These are phyloP conservation scores for Zalaria obscura DNA, from an alignment of 2,329 filamentous ascomycete genomes.

Conservation along the genomic window DNA sequence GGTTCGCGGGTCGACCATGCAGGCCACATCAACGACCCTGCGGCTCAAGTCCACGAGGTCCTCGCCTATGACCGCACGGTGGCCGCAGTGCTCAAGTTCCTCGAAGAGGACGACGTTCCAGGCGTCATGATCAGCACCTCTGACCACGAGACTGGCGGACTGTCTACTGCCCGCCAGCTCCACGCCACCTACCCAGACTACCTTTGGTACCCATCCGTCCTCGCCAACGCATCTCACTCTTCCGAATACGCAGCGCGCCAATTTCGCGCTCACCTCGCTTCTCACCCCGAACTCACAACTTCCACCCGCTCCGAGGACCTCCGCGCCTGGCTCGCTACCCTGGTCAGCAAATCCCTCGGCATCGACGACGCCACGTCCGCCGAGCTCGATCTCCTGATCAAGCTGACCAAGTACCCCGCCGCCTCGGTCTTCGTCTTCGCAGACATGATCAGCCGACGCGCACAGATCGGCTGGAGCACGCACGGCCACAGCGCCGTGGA, in stretches of 20 bases:
- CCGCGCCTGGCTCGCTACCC: constrained; percentile 48
- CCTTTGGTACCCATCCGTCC: constrained; percentile 67
- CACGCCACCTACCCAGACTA: constrained; percentile 51
- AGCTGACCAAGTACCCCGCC: constrained; percentile 38
- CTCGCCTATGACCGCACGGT: constrained; percentile 90
- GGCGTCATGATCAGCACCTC: constrained; percentile 79
- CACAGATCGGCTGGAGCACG: constrained; percentile 85
- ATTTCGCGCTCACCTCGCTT: constrained; percentile 45
- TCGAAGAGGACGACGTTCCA: constrained; percentile 57
- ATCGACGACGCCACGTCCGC: constrained; percentile 56
- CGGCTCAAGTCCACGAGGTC: constrained; percentile 59
- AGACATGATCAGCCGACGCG: constrained; percentile 73
- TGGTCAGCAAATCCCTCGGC: constrained; percentile 59
- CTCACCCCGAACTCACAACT: constrained; percentile 7
- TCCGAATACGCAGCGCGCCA: constrained; percentile 54
- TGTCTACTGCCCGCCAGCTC: constrained; percentile 64
- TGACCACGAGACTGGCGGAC: constrained; percentile 90
- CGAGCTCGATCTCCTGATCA: constrained; percentile 55
- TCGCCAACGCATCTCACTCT: constrained; percentile 66
- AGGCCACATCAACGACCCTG: constrained; percentile 47
- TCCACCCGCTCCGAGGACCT: constrained; percentile 17
- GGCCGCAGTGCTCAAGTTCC: constrained; percentile 67
- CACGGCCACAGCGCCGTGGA: constrained; percentile 83
- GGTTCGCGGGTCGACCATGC: constrained; percentile 93
- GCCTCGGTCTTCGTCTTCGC: constrained; percentile 54